Percentiles rank a stretch among this genome's conserved stretches.
Evolutionary conservation across 2,329 filamentous ascomycete genomes (phyloP).

Genomic region (Penicillium digitatum): DNA sequence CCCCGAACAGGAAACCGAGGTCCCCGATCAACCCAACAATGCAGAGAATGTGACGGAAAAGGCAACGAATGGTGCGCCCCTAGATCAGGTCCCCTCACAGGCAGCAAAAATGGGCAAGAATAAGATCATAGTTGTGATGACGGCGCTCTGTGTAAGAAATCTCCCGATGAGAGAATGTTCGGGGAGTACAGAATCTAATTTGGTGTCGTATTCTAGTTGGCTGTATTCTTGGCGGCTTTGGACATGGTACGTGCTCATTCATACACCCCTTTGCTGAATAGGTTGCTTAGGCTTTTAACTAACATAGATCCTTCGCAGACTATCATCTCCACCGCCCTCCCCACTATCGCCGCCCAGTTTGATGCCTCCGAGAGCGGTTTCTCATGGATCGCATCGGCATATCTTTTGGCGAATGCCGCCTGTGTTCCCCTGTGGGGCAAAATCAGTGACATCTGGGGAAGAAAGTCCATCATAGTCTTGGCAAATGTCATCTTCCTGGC

Average conservation of each 20-base stretch:
- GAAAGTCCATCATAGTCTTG: conserved; percentile 59
- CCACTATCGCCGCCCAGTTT: conserved; percentile 44
- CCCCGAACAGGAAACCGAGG: conserved; percentile 1
- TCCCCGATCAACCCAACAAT: neutral
- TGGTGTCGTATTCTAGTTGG: conserved; percentile 40
- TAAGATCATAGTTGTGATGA: conserved; percentile 42
- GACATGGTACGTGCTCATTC: conserved; percentile 48
- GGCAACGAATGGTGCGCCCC: conserved; percentile 16
- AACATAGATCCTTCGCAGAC: conserved; percentile 26
- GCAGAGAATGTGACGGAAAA: conserved; percentile 17
- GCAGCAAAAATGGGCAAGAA: conserved; percentile 40
- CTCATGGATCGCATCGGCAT: conserved; percentile 49
- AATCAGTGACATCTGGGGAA: conserved; percentile 63
- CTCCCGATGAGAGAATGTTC: neutral
- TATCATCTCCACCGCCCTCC: conserved; percentile 46
- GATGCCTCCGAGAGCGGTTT: conserved; percentile 44
- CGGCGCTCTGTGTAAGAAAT: conserved; percentile 38
- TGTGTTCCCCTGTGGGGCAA: conserved; percentile 60
- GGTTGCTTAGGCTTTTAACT: neutral
- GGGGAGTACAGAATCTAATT: conserved; percentile 12
- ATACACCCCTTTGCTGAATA: neutral
- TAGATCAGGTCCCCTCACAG: conserved; percentile 37
- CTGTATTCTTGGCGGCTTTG: conserved; percentile 57
- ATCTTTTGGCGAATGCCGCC: conserved; percentile 45
- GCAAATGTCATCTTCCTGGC: conserved; percentile 61